These are phyloP conservation scores for Pneumocystis canis DNA, from an alignment of 1,139 yeast species.

Conservation along the genomic window DNA sequence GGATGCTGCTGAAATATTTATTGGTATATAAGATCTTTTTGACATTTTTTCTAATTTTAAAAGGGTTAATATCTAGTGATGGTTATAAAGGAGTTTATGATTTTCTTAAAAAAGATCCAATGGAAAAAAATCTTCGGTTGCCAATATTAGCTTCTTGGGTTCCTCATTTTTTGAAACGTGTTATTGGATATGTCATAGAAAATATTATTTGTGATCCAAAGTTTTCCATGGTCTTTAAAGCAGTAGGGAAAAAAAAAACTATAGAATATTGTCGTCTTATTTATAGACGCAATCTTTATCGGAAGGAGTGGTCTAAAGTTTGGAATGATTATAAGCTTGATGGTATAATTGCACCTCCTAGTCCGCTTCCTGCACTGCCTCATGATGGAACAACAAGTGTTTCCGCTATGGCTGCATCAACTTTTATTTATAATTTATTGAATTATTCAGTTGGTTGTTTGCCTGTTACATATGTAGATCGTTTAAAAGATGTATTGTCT, in stretches of 20 bases:
- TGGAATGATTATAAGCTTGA: conserved; percentile 21
- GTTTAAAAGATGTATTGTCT: conserved; percentile 44
- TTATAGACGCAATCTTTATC: conserved; percentile 15
- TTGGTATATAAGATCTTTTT: conserved; percentile 20
- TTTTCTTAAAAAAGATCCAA: conserved; percentile 43
- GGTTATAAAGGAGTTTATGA: conserved; percentile 43
- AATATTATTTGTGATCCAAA: conserved; percentile 27
- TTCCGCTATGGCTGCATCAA: conserved; percentile 34
- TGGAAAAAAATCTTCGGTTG: conserved; percentile 24
- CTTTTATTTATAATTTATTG: conserved; percentile 37
- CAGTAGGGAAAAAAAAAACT: conserved; percentile 29
- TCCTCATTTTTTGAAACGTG: conserved; percentile 26
- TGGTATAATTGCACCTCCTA: conserved; percentile 10
- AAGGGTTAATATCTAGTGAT: conserved; percentile 29
- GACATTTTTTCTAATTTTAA: not conserved
- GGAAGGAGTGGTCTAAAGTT: conserved; percentile 24
- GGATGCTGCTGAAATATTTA: conserved; percentile 41
- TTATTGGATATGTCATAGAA: conserved; percentile 27
- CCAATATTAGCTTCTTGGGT: conserved; percentile 26
- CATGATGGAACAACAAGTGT: conserved; percentile 20
- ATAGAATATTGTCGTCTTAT: conserved; percentile 22
- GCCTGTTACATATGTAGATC: conserved; percentile 38
- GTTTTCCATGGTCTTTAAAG: conserved; percentile 23
- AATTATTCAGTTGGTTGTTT: conserved; percentile 45
- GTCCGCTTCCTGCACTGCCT: conserved; percentile 13